phyloP scores from a whole-genome alignment of 208 protist species.

The Histomonas meleagridis region DNA sequence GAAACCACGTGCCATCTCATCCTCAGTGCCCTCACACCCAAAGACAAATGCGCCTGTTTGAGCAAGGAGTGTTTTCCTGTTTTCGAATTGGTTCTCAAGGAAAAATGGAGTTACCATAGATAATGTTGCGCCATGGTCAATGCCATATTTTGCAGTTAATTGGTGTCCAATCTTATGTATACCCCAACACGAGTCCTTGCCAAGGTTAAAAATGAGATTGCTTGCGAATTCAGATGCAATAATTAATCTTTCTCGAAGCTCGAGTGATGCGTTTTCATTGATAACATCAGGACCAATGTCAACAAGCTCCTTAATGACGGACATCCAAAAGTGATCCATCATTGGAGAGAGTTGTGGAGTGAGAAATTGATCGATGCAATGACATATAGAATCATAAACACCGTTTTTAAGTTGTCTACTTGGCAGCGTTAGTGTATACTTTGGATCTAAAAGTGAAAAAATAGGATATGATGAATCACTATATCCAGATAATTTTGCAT shows the following conservation, averaged over 20 bases:
- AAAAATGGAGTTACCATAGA: not conserved
- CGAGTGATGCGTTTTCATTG: not conserved
- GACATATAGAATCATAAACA: not conserved
- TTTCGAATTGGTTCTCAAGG: not conserved
- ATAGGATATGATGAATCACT: not conserved
- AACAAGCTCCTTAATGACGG: not conserved
- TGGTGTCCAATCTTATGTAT: not conserved
- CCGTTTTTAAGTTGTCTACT: not conserved
- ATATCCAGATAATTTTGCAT: not conserved
- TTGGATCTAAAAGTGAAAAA: not conserved
- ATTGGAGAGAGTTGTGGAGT: not conserved
- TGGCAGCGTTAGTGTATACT: not conserved
- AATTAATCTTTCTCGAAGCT: not conserved
- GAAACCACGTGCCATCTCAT: not conserved
- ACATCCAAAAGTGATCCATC: not conserved
- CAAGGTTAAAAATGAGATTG: not conserved
- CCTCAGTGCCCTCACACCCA: not conserved
- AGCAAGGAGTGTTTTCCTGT: not conserved
- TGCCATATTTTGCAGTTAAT: not conserved
- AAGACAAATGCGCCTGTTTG: not conserved
- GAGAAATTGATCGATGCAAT: not conserved
- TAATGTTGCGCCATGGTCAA: not conserved
- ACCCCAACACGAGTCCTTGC: not conserved
- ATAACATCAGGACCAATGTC: not conserved
- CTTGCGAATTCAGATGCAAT: not conserved